Evolutionary conservation across 2,329 filamentous ascomycete genomes (phyloP), one percentile per base, ranked within the genome.

Genomic region (Myriosclerotinia duriaeana): DNA sequence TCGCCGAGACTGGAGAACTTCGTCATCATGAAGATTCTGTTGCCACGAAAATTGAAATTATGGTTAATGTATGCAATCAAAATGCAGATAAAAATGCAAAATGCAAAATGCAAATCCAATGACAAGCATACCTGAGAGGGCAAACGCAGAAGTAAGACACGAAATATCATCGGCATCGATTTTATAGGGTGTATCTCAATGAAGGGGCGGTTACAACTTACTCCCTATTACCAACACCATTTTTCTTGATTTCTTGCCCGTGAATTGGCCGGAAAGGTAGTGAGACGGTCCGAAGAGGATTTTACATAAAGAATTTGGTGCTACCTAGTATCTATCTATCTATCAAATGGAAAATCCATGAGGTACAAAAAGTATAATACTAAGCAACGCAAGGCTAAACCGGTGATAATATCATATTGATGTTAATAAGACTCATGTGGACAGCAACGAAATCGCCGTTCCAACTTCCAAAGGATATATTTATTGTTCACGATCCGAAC

Each of bases 281-380:
- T 22, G 46, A 50, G 58, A 61, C 58, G 44, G 58, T 50, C 58
- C 58, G 58, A 50, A 42, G 46, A n/a, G 34, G 14, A 26, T 61
- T 61, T 11, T 34, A 34, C 9, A 48, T 46, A 8, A 38, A 22
- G 44, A 2, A 50, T 26, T 38, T 38, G 44, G 50, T 17, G 15
- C n/a, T 15, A n/a, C n/a, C n/a, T n/a, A n/a, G n/a, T n/a, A n/a
- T n/a, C n/a, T n/a, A n/a, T n/a, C n/a, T n/a, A n/a, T n/a, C n/a
- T n/a, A 50, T n/a, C n/a, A 26, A 60, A 50, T 17, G 2, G 5
- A 38, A 14, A 26, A 22, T 36, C n/a, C 4, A n/a, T 11, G 22
- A 50, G 11, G 14, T 2, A 17, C 26, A 15, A 26, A 38, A 26
- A 26, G 58, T 26, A 20, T 50, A n/a, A 61, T 40, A 5, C 20